These are phyloP conservation scores for Ophiocordyceps australis DNA, from an alignment of 2,329 filamentous ascomycete genomes.

Conservation along the genomic window DNA sequence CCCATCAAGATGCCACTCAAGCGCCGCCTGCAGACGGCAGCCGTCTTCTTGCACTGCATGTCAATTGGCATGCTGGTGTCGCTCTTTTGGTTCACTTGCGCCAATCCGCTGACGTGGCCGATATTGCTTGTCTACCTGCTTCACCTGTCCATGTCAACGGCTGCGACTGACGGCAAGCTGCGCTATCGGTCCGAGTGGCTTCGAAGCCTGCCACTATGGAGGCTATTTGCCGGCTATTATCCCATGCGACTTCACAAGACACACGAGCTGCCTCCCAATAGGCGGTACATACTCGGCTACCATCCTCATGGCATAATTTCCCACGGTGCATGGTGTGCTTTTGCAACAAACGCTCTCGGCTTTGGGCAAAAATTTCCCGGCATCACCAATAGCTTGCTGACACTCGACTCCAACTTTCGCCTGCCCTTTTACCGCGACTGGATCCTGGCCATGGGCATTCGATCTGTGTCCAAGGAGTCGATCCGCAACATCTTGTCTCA, in stretches of 20 bases:
- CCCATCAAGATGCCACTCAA: constrained; percentile 57
- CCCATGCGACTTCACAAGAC: constrained; percentile 79
- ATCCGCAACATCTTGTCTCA: constrained; percentile 76
- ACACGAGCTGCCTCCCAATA: constrained; percentile 54
- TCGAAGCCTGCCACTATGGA: constrained; percentile 62
- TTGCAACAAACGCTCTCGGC: constrained; percentile 75
- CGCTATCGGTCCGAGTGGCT: constrained; percentile 57
- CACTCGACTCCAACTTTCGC: constrained; percentile 89
- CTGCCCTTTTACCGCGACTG: constrained; percentile 92
- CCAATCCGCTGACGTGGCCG: constrained; percentile 86
- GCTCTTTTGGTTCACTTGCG: constrained; percentile 77
- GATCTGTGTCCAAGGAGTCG: constrained; percentile 77
- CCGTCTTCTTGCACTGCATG: constrained; percentile 58
- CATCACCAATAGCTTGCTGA: constrained; percentile 85
- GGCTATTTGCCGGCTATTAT: constrained; percentile 81
- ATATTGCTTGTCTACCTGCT: constrained; percentile 59
- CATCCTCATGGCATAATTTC: constrained; percentile 96
- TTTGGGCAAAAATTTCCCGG: constrained; percentile 81
- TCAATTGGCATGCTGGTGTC: constrained; percentile 54
- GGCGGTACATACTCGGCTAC: constrained; percentile 95
- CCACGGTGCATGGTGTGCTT: constrained; percentile 85
- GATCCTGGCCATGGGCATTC: constrained; percentile 71
- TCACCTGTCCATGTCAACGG: constrained; percentile 65
- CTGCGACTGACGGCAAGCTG: constrained; percentile 57
- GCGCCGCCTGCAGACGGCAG: constrained; percentile 58